Base-by-base conservation (phyloP, 169 alveolate species). In the Plasmodium billcollinsi region DNA sequence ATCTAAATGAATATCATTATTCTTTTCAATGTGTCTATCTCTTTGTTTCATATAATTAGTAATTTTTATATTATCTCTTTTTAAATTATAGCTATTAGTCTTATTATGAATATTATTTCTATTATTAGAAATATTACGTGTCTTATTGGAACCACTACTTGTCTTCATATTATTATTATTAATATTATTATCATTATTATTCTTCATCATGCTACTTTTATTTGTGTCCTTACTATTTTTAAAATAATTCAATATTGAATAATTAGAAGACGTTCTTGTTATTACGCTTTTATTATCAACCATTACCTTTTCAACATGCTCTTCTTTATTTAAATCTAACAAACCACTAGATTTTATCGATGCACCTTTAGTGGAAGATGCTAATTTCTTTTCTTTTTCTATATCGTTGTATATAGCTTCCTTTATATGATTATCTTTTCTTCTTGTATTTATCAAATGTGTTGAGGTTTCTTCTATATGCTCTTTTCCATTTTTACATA, bases 401-500 rank as follows among this genome's bases (percentile, higher is more conserved):
- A 76, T 6, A 18, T 62, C 89, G 54, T 76, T 76, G 15, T 15
- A 65, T 14, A 56, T 2, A 9, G 59, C 66, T 18, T 76, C 67
- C 50, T 76, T 76, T 76, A 29, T 63, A 47, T 6, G 11, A 43
- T 65, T 76, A 9, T 76, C 89, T 56, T 49, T 76, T n/a, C 29
- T 76, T 65, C 89, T 47, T 50, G 65, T 76, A 21, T 65, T 76
- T 47, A 76, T 76, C 66, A 76, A 65, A 18, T 69, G 43, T 12
- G 89, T 63, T 12, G 70, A 50, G 12, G 3, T 9, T 39, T 39
- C 47, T 61, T 74, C 74, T 62, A 47, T 47, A 15, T 76, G 63
- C 39, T 63, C 89, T 24, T 76, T 76, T 76, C 29, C 49, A 65
- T 76, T 65, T 65, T 76, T 76, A 7, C 73, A 74, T 63, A 76